These are phyloP conservation scores for Talaromyces islandicus DNA, from an alignment of 2,329 filamentous ascomycete species.

Conservation along the genomic window DNA sequence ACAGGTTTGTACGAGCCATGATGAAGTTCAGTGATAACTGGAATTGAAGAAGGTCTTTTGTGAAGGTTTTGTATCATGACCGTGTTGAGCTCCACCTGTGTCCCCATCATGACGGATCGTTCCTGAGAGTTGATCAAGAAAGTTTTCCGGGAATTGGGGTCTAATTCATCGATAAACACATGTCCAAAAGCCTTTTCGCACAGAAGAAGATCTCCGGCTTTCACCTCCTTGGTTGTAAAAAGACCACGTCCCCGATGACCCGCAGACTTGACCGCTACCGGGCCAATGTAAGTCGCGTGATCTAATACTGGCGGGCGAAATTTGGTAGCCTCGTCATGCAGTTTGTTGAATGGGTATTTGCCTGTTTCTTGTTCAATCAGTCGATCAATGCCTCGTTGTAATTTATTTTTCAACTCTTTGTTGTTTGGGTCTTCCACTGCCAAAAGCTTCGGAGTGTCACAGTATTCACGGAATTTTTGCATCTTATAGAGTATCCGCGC, in stretches of 20 bases:
- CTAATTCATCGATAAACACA: not conserved
- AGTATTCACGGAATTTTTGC: not conserved
- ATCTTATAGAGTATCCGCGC: not conserved
- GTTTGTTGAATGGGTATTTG: not conserved
- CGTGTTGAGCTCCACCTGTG: not conserved
- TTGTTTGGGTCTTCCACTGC: not conserved
- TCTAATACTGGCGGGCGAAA: conserved; percentile 30
- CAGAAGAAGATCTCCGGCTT: conserved; percentile 47
- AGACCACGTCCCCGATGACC: conserved; percentile 43
- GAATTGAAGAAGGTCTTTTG: not conserved
- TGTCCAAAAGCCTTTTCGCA: conserved; percentile 53
- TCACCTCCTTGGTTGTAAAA: conserved; percentile 45
- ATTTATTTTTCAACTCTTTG: not conserved
- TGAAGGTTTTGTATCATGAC: not conserved
- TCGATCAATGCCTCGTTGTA: not conserved
- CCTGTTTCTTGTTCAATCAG: not conserved
- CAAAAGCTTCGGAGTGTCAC: not conserved
- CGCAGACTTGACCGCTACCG: conserved; percentile 38
- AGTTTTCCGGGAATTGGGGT: not conserved
- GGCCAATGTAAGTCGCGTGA: conserved; percentile 41
- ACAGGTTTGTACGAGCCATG: not conserved
- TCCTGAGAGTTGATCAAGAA: not conserved
- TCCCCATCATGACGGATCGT: not conserved
- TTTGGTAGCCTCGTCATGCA: not conserved
- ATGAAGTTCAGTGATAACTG: not conserved